Evolutionary conservation across 2,329 filamentous ascomycete species (phyloP), one percentile per base, ranked within the genome.

Genomic region (Cladobotryum protrusum): DNA sequence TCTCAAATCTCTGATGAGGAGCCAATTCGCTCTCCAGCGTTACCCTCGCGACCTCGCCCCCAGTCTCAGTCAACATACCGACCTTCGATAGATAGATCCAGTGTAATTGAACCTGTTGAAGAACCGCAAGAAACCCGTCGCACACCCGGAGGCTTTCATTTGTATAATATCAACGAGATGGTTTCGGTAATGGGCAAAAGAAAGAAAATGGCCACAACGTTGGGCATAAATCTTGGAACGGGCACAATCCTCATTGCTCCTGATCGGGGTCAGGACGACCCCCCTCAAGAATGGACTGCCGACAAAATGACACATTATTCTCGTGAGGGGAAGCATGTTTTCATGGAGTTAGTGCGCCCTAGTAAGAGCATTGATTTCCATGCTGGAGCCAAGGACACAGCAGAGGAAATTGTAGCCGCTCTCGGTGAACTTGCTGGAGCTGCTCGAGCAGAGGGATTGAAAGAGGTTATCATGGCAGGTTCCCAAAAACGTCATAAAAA

Each of bases 151-250:
- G 89, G 88, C 2, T 97, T 91, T 63, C 91, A 95, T 63, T 77
- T 97, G 67, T 97, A 96, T 71, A 96, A 96, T 61, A 91, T 97
- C 61, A 95, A 91, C 64, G 92, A 97, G 70, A 96, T 96, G 87
- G 82, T 96, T 4, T 92, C 90, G n/a, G 83, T 93, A 41, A 91
- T 96, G 82, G 92, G 92, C 50, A 96, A 95, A 73, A 86, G 88
- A 62, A 96, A 96, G 75, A 97, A 97, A 72, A 93, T 96, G 88
- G 90, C 92, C 1, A 96, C 90, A n/a, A 96, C 89, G 0, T 70
- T 97, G 35, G 92, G 92, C n/a, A 86, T 97, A 62, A 96, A 97
- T 64, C 76, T 93, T 49, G 84, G 86, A 43, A 95, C 89, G 14
- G 91, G 91, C 36, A 81, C 86, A 32, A 95, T 99, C 58, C 83